These are phyloP conservation scores for Kwoniella sp. DNA, from an alignment of 768 basidiomycete species.

Conservation along the genomic window DNA sequence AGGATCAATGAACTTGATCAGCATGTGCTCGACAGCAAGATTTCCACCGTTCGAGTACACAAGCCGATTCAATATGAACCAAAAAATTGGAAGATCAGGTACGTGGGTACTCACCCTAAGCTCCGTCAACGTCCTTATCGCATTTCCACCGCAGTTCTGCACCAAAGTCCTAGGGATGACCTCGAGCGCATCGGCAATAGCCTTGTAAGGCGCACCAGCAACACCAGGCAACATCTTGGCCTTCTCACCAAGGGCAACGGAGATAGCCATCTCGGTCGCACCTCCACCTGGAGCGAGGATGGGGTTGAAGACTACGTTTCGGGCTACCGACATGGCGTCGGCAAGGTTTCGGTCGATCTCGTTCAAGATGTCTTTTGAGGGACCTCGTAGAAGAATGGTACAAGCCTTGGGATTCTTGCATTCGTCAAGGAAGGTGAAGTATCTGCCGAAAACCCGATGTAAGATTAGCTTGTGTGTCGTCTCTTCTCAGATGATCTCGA, in stretches of 20 bases:
- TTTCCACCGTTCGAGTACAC: no score
- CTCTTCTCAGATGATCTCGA: no score
- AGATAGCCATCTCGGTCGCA: constrained; percentile 97
- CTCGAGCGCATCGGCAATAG: constrained; percentile 94
- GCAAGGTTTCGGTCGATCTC: constrained; percentile 97
- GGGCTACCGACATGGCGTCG: constrained; percentile 95
- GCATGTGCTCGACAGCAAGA: no score
- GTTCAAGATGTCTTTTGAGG: constrained; percentile 96
- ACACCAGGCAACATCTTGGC: constrained; percentile 80
- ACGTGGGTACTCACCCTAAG: constrained; percentile 82
- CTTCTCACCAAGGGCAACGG: constrained; percentile 71
- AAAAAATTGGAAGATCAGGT: no score
- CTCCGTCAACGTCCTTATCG: constrained; percentile 87
- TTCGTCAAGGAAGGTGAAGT: constrained; percentile 95
- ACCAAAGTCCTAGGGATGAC: constrained; percentile 93
- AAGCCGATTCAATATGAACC: no score
- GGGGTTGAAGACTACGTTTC: constrained; percentile 96
- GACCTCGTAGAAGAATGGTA: constrained; percentile 95
- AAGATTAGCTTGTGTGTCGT: no score
- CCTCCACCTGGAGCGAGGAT: constrained; percentile 91
- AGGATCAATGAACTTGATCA: not conserved
- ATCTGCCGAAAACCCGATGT: constrained; percentile 64
- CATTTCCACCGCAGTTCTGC: constrained; percentile 94
- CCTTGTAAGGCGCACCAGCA: constrained; percentile 85
- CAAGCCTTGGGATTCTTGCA: constrained; percentile 91